Percentiles rank a stretch among this genome's conserved stretches.
Conservation (phyloP, 2,329 filamentous ascomycete species). For the Zymoseptoria pseudotritici region DNA sequence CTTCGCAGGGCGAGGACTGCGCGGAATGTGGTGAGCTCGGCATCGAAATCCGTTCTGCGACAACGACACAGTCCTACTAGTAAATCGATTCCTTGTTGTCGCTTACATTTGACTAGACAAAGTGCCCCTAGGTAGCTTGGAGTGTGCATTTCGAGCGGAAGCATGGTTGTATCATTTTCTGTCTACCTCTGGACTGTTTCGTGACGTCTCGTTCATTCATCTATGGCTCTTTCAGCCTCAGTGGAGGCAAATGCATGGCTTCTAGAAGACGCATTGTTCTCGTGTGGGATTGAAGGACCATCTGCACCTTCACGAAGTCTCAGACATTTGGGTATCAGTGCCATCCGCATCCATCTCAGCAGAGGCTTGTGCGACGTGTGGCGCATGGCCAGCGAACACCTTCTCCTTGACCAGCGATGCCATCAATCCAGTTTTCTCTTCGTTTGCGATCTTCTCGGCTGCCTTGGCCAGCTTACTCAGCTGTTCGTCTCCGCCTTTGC, state of each 20-base stretch:
- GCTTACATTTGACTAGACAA: too few species aligned
- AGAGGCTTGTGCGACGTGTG: conserved; percentile 9
- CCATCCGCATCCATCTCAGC: conserved; percentile 17
- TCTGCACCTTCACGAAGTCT: conserved; percentile 6
- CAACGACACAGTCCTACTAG: too few species aligned
- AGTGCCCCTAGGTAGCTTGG: too few species aligned
- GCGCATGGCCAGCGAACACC: conserved; percentile 42
- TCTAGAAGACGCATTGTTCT: neutral
- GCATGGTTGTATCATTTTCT: neutral
- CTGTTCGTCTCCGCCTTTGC: conserved; percentile 37
- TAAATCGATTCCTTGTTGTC: too few species aligned
- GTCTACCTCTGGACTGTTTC: neutral
- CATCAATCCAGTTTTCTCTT: conserved; percentile 57
- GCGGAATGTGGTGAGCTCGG: too few species aligned
- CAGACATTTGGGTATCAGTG: conserved; percentile 26
- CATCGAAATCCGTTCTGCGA: too few species aligned
- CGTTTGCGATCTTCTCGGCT: conserved; percentile 53
- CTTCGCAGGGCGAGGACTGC: too few species aligned
- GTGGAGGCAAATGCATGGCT: neutral
- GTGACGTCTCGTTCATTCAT: neutral
- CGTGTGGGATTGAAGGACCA: neutral
- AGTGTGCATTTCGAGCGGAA: neutral
- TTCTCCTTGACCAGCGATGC: conserved; percentile 57
- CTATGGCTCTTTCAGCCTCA: neutral
- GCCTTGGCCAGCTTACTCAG: conserved; percentile 55